Percentiles rank a stretch among this genome's conserved stretches.
These are phyloP conservation scores for Fusarium pseudoanthophilum DNA, from an alignment of 2,329 filamentous ascomycete species.

Conservation along the genomic window DNA sequence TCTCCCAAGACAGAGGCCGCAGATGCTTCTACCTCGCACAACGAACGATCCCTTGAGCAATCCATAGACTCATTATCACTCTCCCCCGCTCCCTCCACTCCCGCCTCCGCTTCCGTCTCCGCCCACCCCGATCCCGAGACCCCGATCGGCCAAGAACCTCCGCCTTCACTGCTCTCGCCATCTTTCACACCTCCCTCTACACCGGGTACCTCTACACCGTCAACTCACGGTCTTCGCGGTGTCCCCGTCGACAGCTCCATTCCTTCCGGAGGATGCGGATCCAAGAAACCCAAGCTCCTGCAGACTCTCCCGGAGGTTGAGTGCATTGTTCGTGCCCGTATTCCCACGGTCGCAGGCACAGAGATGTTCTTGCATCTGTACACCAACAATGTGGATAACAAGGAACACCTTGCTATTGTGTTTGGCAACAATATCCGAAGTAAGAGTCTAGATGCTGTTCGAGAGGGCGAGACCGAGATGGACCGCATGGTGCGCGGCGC, in stretches of 20 bases:
- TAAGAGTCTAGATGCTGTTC: slow-evolving; percentile 74
- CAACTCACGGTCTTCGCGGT: slow-evolving; percentile 57
- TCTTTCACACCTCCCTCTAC: slow-evolving; percentile 81
- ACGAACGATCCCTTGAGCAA: slow-evolving; percentile 38
- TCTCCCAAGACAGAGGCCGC: slow-evolving; percentile 53
- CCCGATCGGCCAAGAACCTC: slow-evolving; percentile 51
- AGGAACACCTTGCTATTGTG: slow-evolving; percentile 97
- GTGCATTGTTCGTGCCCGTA: slow-evolving; percentile 93
- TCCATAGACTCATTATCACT: slow-evolving; percentile 53
- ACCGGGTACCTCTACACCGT: slow-evolving; percentile 67
- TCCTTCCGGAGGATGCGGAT: slow-evolving; percentile 68
- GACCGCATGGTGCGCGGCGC: slow-evolving; percentile 95
- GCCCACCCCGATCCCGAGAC: slow-evolving; percentile 30
- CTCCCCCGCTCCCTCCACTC: slow-evolving; percentile 40
- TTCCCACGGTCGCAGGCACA: slow-evolving; percentile 88
- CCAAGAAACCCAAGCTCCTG: slow-evolving; percentile 77
- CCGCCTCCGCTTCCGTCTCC: slow-evolving; percentile 27
- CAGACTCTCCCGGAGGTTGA: slow-evolving; percentile 84
- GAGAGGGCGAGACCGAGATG: slow-evolving; percentile 83
- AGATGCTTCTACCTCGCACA: slow-evolving; percentile 35
- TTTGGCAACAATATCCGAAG: slow-evolving; percentile 89
- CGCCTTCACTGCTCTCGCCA: slow-evolving; percentile 83
- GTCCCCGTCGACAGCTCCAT: slow-evolving; percentile 70
- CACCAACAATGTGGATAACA: slow-evolving; percentile 90
- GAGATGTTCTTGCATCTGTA: slow-evolving; percentile 99